Conservation (phyloP, 1,284 basidiomycete genomes). For the Cutaneotrichosporon mucoides region DNA sequence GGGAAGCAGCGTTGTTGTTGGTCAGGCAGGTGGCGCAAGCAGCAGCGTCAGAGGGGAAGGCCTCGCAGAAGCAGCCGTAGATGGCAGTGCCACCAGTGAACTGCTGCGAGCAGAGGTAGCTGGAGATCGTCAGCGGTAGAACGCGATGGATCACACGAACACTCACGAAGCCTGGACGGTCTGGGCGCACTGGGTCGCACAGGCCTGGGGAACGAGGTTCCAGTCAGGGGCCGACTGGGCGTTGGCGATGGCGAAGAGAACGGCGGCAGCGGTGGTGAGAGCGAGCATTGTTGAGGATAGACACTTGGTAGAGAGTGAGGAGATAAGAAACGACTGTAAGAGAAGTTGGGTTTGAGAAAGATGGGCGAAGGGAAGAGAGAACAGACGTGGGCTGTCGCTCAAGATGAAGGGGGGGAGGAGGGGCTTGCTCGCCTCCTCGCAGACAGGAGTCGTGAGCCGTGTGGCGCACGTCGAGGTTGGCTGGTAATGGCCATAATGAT, state of each 20-base stretch:
- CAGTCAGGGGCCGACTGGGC: conserved; percentile 44
- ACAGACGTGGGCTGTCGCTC: background rate
- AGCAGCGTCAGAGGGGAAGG: conserved; percentile 37
- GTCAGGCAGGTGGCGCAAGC: conserved; percentile 40
- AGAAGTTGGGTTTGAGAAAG: background rate
- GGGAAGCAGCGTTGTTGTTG: conserved; percentile 38
- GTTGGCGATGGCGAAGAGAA: conserved; percentile 27
- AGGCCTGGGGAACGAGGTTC: conserved; percentile 41
- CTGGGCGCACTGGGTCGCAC: conserved; percentile 32
- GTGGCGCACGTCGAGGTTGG: no score
- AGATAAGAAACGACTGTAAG: background rate
- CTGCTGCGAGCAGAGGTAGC: conserved; percentile 24
- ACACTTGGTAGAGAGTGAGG: background rate
- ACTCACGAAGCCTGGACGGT: conserved; percentile 34
- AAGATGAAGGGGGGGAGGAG: no score
- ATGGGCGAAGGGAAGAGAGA: background rate
- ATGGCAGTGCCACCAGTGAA: conserved; percentile 26
- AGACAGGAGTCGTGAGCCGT: no score
- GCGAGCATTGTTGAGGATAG: conserved; percentile 22
- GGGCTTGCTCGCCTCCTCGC: no score
- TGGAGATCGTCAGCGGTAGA: background rate
- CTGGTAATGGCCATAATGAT: no score
- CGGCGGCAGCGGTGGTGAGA: conserved; percentile 30
- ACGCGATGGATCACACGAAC: no score
- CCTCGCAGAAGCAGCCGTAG: conserved; percentile 47